Evolutionary conservation across 345 rosid species (phyloP), one percentile per base, ranked within the genome.

Genomic region (Moricandia arvensis): DNA sequence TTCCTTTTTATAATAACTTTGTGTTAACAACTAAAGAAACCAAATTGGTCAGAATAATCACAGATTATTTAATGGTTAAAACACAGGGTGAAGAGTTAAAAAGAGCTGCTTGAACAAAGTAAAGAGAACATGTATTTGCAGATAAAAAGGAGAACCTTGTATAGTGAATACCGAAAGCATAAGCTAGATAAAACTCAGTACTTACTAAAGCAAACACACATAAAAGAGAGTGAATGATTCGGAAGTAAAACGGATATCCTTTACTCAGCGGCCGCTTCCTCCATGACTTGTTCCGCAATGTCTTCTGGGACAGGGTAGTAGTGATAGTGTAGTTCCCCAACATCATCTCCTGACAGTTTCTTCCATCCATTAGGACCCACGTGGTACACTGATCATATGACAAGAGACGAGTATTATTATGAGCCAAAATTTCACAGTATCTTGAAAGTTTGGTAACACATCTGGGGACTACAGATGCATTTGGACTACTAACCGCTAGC

Each of bases 341-440:
- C 99, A 76, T 96, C 99, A 62, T 93, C 99, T 49, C 98, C 99
- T 1, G 98, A 89, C 12, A 93, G 84, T 80, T 96, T 96, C 84
- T 79, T 96, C 99, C 98, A 96, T 76, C 99, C 98, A 27, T 77
- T 66, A 6, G 98, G 95, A 61, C 99, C 99, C 8, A 96, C 99
- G 26, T 96, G 71, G 80, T 93, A 96, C 71, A 96, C 99, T 96
- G 94, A 47, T 68, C 75, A 79, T 55, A 73, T 15, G 60, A 72
- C 27, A 72, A 62, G 55, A 73, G 34, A 75, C 24, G 5, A 18
- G 80, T 10, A 0, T 62, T 8, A 64, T 5, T 9, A 10, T 24
- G 35, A 67, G 66, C 33, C 59, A 38, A 35, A 12, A 43, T 10
- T 43, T 43, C 6, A 59, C 30, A 37, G 37, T 53, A 66, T 66